Conservation (phyloP, 371 early-diverging fungal genomes). For the Zychaea mexicana region DNA sequence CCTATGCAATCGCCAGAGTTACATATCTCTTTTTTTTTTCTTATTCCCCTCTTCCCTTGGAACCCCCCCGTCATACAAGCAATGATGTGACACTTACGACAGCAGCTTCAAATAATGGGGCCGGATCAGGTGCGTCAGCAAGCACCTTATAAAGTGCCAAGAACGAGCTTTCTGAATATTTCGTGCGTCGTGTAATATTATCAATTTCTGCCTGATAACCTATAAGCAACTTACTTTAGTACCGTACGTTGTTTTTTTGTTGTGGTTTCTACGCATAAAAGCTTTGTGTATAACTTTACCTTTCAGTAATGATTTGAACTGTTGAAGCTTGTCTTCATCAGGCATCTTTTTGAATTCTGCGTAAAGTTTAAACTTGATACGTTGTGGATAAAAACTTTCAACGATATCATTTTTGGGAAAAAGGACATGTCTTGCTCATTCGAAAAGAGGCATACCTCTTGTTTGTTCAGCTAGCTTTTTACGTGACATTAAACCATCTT, state of each 20-base stretch:
- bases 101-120: conserved; percentile 62
- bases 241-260: not conserved
- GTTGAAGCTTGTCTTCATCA: conserved; percentile 75
- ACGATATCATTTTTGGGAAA: too few relatives aligned
- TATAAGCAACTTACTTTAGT: conserved; percentile 9
- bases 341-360: conserved; percentile 81
- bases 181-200: conserved; percentile 80
- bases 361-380: conserved; percentile 6
- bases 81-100: conserved; percentile 23
- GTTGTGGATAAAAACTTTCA: conserved; percentile 10
- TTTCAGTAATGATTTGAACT: conserved; percentile 76
- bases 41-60: not conserved
- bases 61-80: not conserved
- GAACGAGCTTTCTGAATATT: conserved; percentile 83
- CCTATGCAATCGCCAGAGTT: conserved; percentile 31
- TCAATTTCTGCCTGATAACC: conserved; percentile 94
- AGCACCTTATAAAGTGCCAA: conserved; percentile 78
- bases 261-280: not conserved
- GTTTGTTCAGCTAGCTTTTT: conserved; percentile 90
- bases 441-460: conserved; percentile 80
- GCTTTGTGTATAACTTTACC: conserved; percentile 35
- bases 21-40: not conserved
- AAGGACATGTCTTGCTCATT: too few relatives aligned
- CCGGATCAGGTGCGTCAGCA: conserved; percentile 88
- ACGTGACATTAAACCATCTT: conserved; percentile 72